Percentiles rank a stretch among this genome's conserved stretches.
Evolutionary conservation across 1,284 basidiomycete species (phyloP).

Genomic region (Takashimella tepidaria): DNA sequence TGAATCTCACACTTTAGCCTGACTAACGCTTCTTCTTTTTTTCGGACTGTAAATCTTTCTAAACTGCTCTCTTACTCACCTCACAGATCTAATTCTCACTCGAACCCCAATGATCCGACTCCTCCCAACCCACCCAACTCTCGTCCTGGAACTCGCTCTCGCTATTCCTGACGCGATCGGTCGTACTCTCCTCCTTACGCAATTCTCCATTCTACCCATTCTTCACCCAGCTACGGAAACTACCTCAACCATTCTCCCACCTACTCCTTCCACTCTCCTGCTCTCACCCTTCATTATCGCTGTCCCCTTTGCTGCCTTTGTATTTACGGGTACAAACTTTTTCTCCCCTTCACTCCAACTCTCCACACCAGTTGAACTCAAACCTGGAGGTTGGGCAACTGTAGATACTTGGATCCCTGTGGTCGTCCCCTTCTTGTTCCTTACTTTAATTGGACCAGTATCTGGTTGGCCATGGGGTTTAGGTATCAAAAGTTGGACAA

Average conservation of each 20-base stretch:
- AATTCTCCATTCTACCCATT: constrained; percentile 40
- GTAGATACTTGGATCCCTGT: constrained; percentile 43
- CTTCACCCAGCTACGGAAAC: constrained; percentile 16
- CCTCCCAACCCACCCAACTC: constrained; percentile 31
- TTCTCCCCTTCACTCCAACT: constrained; percentile 33
- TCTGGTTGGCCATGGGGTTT: constrained; percentile 33
- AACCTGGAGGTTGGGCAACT: constrained; percentile 39
- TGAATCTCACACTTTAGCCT: not conserved
- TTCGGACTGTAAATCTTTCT: not conserved
- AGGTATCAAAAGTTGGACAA: constrained; percentile 10
- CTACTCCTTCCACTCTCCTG: constrained; percentile 37
- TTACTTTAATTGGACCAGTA: constrained; percentile 36
- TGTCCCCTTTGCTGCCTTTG: constrained; percentile 40
- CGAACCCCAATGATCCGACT: constrained; percentile 34
- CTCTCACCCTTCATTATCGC: constrained; percentile 44
- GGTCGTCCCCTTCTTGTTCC: constrained; percentile 34
- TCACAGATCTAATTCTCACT: constrained; percentile 37
- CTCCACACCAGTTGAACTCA: constrained; percentile 38
- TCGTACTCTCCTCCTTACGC: constrained; percentile 44
- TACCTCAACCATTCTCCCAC: constrained; percentile 19
- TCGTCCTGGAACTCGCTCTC: constrained; percentile 32
- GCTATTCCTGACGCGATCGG: constrained; percentile 43
- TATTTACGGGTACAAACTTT: constrained; percentile 38
- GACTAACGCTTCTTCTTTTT: not conserved
- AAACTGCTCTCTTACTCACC: too few relatives aligned